Evolutionary conservation across 2,329 filamentous ascomycete genomes (phyloP).

Genomic region (Epicoccum sorghinum): DNA sequence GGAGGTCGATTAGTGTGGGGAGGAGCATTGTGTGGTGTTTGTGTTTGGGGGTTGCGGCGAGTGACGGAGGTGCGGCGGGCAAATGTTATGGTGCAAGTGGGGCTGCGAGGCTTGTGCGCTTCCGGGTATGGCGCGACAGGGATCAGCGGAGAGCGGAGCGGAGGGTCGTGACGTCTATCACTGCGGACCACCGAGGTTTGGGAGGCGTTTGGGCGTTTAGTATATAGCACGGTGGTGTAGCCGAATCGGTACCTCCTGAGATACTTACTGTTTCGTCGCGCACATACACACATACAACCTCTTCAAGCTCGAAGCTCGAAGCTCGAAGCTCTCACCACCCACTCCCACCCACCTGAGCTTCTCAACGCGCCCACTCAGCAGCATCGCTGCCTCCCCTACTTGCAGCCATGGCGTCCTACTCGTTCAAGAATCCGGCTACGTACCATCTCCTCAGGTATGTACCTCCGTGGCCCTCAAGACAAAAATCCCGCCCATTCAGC

Average conservation of each 20-base stretch:
- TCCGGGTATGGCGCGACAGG: background rate
- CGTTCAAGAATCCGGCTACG: conserved; percentile 67
- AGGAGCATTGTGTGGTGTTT: conserved; percentile 26
- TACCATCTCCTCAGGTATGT: conserved; percentile 82
- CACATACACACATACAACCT: too few relatives aligned
- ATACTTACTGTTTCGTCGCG: too few relatives aligned
- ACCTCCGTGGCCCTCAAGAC: too few relatives aligned
- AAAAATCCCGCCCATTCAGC: too few relatives aligned
- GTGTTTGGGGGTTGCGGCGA: background rate
- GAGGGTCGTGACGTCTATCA: conserved; percentile 27
- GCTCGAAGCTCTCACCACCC: background rate
- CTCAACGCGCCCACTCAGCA: background rate
- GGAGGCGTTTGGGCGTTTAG: too few relatives aligned
- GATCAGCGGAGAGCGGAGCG: background rate
- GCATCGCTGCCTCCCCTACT: background rate
- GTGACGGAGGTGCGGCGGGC: background rate
- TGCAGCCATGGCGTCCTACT: conserved; percentile 51
- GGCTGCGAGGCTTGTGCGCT: too few relatives aligned
- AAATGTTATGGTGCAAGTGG: background rate
- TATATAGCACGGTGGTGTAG: too few relatives aligned
- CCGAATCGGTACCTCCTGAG: too few relatives aligned
- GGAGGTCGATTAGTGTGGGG: conserved; percentile 38
- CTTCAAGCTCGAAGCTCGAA: too few relatives aligned
- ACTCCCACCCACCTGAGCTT: background rate
- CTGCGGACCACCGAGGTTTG: conserved; percentile 1